Evolutionary conservation across 208 protist genomes (phyloP), one percentile per base, ranked within the genome.

Genomic region (Trypanosoma cruzi): DNA sequence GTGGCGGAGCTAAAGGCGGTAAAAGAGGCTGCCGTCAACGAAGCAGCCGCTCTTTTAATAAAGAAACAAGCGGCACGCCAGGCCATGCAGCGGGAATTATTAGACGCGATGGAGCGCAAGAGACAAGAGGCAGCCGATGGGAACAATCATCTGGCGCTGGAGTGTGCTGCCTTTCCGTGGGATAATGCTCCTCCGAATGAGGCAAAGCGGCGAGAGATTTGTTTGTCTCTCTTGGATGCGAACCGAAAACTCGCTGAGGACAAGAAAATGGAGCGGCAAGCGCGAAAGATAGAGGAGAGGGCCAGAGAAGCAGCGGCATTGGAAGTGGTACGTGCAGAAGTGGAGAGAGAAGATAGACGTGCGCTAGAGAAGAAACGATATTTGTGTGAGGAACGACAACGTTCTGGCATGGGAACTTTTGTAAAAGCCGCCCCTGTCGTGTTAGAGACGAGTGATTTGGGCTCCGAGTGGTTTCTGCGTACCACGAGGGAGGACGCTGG

Each of bases 241-340:
- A 78, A 78, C 44, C 64, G 64, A 34, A 10, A 68, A 26, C 55
- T 78, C n/a, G 60, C 65, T 46, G 64, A 66, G 26, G 3, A 59
- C 10, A 34, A 13, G 16, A 63, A 66, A 44, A 46, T n/a, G 34
- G 64, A 68, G 44, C 56, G 26, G 16, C 18, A 64, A 63, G 14
- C 31, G 36, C 40, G 44, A 71, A 4, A 63, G 18, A 42, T 16
- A 16, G 42, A 68, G 32, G 58, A 67, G 16, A 59, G 0, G 16
- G 44, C 36, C 20, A 55, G 4, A 28, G 54, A 59, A 29, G 16
- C n/a, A 26, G 24, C 20, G 26, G 37, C 4, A 22, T 18, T 61
- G 20, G 31, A 40, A 24, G 56, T 64, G 22, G 44, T 22, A n/a
- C 18, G 44, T 22, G 67, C 44, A 6, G 14, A 62, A 24, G 24